phyloP scores from a whole-genome alignment of 805 yeast species.

The Candida nonsorbophila region DNA sequence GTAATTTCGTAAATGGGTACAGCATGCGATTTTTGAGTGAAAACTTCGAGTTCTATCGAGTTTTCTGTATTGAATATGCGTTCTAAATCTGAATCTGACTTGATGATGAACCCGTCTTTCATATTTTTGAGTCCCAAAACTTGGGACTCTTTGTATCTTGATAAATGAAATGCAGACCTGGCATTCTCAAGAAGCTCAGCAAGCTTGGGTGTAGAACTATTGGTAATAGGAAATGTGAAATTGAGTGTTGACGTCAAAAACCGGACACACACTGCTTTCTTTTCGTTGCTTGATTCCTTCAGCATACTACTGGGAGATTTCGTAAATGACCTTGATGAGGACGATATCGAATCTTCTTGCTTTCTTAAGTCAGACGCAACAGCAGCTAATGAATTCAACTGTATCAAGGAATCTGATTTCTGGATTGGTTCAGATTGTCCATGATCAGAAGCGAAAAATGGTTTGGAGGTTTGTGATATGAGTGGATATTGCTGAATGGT shows the following conservation, averaged over 20 bases:
- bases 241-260: slow-evolving; percentile 53
- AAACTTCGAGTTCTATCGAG: slow-evolving; percentile 31
- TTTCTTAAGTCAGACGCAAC: slow-evolving; percentile 18
- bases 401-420: slow-evolving; percentile 8
- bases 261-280: slow-evolving; percentile 35
- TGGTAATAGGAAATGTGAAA: slow-evolving; percentile 58
- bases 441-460: slow-evolving; percentile 15
- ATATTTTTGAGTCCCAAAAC: slow-evolving; percentile 22
- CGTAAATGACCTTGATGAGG: slow-evolving; percentile 28
- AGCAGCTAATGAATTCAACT: slow-evolving; percentile 27
- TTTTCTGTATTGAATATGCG: slow-evolving; percentile 25
- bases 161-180: slow-evolving; percentile 55
- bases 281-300: slow-evolving; percentile 3
- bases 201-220: slow-evolving; percentile 76
- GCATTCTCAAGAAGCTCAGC: slow-evolving; percentile 77
- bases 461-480: slow-evolving; percentile 36
- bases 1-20: slow-evolving; percentile 34
- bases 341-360: slow-evolving; percentile 15
- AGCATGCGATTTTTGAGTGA: slow-evolving; percentile 26
- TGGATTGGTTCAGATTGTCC: neutral
- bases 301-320: too few relatives aligned
- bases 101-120: slow-evolving; percentile 19
- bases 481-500: slow-evolving; percentile 63
- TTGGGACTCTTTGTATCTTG: slow-evolving; percentile 9
- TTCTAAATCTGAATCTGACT: slow-evolving; percentile 33